phyloP scores from a whole-genome alignment of 352 stramenopile species.

The Pythium aphanidermatum region DNA sequence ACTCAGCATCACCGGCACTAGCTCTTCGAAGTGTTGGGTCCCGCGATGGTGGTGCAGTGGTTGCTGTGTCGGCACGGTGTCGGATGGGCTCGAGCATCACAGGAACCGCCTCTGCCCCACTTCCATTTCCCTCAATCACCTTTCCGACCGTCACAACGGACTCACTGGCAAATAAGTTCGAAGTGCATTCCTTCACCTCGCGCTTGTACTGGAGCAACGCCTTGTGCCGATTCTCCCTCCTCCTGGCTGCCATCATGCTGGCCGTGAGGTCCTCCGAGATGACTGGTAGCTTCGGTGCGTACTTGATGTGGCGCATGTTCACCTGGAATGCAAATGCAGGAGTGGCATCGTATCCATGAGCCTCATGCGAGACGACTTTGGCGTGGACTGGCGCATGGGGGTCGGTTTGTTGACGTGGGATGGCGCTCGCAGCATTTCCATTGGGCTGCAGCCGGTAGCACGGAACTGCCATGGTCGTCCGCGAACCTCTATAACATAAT shows the following conservation, averaged over 20 bases:
- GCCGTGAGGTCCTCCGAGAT: slow-evolving; percentile 45
- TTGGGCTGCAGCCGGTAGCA: background rate
- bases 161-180: no score
- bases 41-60: slow-evolving; percentile 1
- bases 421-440: background rate
- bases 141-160: no score
- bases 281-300: slow-evolving; percentile 39
- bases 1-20: background rate
- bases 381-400: background rate
- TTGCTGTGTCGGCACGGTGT: slow-evolving; percentile 11
- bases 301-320: slow-evolving; percentile 39
- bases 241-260: slow-evolving; percentile 29
- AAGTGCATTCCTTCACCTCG: slow-evolving; percentile 3
- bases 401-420: background rate
- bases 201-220: slow-evolving; percentile 6
- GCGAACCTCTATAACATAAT: background rate
- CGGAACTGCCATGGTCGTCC: background rate
- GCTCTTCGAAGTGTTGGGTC: no score
- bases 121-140: background rate
- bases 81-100: slow-evolving; percentile 15
- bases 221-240: slow-evolving; percentile 1
- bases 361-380: no score
- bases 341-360: no score
- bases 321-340: no score
- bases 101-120: background rate